Conservation (phyloP, 495 filamentous ascomycete species). For the Annulohypoxylon stygium region DNA sequence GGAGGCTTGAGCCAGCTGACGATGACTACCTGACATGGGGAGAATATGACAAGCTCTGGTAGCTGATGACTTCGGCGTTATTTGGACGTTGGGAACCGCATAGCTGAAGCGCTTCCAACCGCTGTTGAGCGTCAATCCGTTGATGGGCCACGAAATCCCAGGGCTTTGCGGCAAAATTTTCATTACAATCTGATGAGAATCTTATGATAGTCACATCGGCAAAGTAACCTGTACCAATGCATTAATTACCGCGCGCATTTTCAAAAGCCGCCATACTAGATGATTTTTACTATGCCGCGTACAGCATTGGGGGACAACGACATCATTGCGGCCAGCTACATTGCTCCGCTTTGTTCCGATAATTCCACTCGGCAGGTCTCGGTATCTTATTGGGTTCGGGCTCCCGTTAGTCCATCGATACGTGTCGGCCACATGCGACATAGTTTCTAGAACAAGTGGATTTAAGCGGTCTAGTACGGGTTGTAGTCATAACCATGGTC, state of each 20-base stretch:
- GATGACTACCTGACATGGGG: constrained; percentile 21
- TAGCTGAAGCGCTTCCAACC: constrained; percentile 18
- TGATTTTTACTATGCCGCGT: not conserved
- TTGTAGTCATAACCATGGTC: constrained; percentile 6
- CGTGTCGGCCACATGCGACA: constrained; percentile 25
- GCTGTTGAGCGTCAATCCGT: not conserved
- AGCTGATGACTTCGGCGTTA: constrained; percentile 19
- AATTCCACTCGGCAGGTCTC: constrained; percentile 26
- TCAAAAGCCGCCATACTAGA: constrained; percentile 20
- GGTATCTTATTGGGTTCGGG: constrained; percentile 24
- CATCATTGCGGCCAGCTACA: not conserved
- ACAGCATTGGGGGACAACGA: constrained; percentile 10
- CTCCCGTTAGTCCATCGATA: constrained; percentile 8
- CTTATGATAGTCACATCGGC: constrained; percentile 41
- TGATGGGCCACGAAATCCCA: constrained; percentile 11
- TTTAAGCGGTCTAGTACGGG: not conserved
- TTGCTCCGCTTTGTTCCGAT: constrained; percentile 42
- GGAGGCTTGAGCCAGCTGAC: constrained; percentile 12
- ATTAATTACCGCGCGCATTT: constrained; percentile 44
- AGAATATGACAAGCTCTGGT: constrained; percentile 6
- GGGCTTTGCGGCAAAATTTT: constrained; percentile 20
- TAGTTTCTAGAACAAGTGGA: constrained; percentile 22
- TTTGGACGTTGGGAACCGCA: not conserved
- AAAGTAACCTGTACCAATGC: constrained; percentile 32
- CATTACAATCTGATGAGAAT: constrained; percentile 29